Evolutionary conservation across 768 basidiomycete genomes (phyloP), one percentile per base, ranked within the genome.

Genomic region (Tephrocybe sp.): DNA sequence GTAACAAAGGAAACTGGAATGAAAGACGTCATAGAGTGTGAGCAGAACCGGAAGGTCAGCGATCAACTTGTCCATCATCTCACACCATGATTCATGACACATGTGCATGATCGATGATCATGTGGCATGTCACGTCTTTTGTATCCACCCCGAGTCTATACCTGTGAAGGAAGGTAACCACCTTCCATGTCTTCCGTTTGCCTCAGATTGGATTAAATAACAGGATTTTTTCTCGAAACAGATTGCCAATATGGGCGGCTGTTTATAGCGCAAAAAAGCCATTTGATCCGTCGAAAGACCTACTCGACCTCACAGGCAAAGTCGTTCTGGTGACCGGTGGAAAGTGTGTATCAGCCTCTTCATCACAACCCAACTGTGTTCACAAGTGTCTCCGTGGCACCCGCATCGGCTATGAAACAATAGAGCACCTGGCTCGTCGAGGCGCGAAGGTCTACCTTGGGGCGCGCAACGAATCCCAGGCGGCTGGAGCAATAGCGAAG

Each of bases 391-490:
- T 30, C 28, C 5, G 4, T 39, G 80, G 77, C 40, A 59, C 71
- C 0, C 78, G 81, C 1, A 71, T 81, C 10, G 81, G 80, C 0
- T 76, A 73, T 52, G 65, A 66, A 0, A 79, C 76, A 0, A 70
- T 76, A 12, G 70, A 72, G 44, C 70, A 73, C 45, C 73, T 83
- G 8, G 76, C 72, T 2, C 66, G 67, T 9, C 68, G 67, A 17
- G 79, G 81, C 6, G 80, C 80, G 3, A 82, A 75, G 54, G 74
- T 82, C 3, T 80, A 80, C 55, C 67, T 83, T 55, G 77, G 70
- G 0, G 72, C 77, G 4, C 72, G 80, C 4, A 71, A 63, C 52
- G 71, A 72, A 52, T 53, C 53, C 8, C 72, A 64, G 21, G 65
- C 60, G 18, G 57, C 46, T 25, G 60, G 49, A 9, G 68, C 66